Conservation (phyloP, 176 grass and related monocot species). For the Carex parvula region DNA sequence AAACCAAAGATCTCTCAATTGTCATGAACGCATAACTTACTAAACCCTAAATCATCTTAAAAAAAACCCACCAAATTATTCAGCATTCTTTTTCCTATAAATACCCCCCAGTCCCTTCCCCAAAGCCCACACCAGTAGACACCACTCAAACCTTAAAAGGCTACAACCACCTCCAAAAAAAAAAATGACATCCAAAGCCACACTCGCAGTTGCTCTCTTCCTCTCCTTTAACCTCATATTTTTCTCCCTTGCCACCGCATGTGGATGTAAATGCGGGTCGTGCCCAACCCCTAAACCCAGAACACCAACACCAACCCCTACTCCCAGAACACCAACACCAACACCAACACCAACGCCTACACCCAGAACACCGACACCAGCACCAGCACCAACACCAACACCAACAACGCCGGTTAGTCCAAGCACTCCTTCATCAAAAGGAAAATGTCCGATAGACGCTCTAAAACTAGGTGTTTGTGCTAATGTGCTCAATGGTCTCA, state of each 20-base stretch:
- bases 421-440: slow-evolving; percentile 6
- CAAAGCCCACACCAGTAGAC: not conserved
- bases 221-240: slow-evolving; percentile 50
- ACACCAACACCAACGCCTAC: slow-evolving; percentile 13
- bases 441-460: slow-evolving; percentile 53
- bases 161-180: not conserved
- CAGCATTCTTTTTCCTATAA: slow-evolving; percentile 35
- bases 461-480: slow-evolving; percentile 69
- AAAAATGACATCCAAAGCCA: slow-evolving; percentile 49
- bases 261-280: slow-evolving; percentile 34
- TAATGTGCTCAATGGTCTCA: slow-evolving; percentile 55
- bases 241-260: slow-evolving; percentile 43
- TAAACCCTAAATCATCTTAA: not conserved
- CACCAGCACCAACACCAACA: slow-evolving; percentile 10
- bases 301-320: slow-evolving; percentile 18
- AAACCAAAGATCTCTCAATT: not conserved
- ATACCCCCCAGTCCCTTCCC: slow-evolving; percentile 19
- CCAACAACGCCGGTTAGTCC: slow-evolving; percentile 18
- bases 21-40: not conserved
- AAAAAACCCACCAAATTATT: not conserved
- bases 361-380: not conserved
- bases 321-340: slow-evolving; percentile 10
- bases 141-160: slow-evolving; percentile 1
- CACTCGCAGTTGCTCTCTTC: slow-evolving; percentile 28
- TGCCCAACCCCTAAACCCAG: slow-evolving; percentile 38